Percentiles rank a stretch among this genome's conserved stretches.
Evolutionary conservation across 2,329 filamentous ascomycete genomes (phyloP).

Genomic region (Claviceps sp.): DNA sequence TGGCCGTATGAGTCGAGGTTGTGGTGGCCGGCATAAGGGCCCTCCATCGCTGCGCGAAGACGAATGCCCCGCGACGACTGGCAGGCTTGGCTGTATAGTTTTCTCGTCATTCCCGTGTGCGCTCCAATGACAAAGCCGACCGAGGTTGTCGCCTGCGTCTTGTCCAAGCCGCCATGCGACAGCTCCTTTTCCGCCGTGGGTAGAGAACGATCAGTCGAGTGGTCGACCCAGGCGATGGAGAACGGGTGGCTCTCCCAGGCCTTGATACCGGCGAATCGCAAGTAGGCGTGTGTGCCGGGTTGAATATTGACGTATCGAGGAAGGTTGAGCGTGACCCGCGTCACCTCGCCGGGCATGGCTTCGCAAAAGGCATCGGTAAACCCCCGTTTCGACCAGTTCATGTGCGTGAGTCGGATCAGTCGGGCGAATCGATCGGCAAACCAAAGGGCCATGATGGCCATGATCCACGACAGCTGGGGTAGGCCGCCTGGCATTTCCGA

Average conservation of each 20-base stretch:
- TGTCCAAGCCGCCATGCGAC: constrained; percentile 25
- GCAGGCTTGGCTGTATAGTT: constrained; percentile 59
- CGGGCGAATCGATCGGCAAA: constrained; percentile 53
- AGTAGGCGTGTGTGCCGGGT: constrained; percentile 62
- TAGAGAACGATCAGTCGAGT: constrained; percentile 28
- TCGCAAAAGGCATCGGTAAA: constrained; percentile 55
- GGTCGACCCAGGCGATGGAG: constrained; percentile 61
- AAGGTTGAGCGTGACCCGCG: constrained; percentile 56
- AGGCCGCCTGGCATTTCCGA: constrained; percentile 45
- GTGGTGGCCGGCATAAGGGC: constrained; percentile 76
- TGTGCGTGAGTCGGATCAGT: constrained; percentile 48
- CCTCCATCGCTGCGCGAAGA: constrained; percentile 68
- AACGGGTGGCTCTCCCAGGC: constrained; percentile 68
- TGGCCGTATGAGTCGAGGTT: constrained; percentile 87
- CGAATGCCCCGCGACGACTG: constrained; percentile 40
- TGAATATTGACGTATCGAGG: constrained; percentile 52
- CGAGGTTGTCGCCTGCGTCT: constrained; percentile 29
- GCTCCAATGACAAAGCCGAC: constrained; percentile 80
- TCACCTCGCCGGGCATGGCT: constrained; percentile 54
- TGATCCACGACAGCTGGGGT: constrained; percentile 60
- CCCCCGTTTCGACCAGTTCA: constrained; percentile 47
- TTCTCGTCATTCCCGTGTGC: constrained; percentile 76
- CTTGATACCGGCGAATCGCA: constrained; percentile 54
- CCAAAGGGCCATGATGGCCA: constrained; percentile 68
- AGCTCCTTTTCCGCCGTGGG: constrained; percentile 29